phyloP scores from a whole-genome alignment of 805 yeast genomes.

The Torulaspora gathmanii region DNA sequence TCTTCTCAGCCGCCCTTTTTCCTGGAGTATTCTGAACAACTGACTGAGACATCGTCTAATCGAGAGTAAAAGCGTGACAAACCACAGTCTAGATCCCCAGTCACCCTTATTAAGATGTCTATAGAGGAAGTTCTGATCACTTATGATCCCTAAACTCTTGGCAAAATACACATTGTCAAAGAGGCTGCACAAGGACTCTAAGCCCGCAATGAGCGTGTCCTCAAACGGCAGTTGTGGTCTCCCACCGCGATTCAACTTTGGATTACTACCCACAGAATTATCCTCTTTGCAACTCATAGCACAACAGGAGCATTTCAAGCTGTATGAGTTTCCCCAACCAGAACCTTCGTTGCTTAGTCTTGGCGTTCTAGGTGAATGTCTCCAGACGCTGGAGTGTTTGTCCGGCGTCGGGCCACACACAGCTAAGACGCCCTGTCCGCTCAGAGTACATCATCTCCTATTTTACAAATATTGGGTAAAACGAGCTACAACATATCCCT shows the following conservation, averaged over 20 bases:
- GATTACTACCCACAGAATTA: neutral
- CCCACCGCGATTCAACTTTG: neutral
- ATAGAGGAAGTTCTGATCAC: constrained; percentile 25
- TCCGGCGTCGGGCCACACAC: too few relatives aligned
- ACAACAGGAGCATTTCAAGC: too few relatives aligned
- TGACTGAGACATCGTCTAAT: constrained; percentile 18
- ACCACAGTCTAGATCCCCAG: constrained; percentile 31
- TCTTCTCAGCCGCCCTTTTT: constrained; percentile 14
- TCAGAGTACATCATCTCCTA: too few relatives aligned
- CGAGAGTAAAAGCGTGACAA: constrained; percentile 25
- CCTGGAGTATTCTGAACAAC: constrained; percentile 10
- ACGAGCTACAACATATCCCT: too few relatives aligned
- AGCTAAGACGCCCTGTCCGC: too few relatives aligned
- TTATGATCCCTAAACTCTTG: constrained; percentile 28
- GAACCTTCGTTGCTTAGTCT: too few relatives aligned
- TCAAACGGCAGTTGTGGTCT: constrained; percentile 12
- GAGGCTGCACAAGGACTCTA: constrained; percentile 25
- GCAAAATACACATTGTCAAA: constrained; percentile 31
- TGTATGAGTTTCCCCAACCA: too few relatives aligned
- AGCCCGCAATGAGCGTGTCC: constrained; percentile 17
- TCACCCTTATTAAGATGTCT: constrained; percentile 26
- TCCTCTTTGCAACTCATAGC: neutral
- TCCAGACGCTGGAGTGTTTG: too few relatives aligned
- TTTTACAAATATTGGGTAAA: too few relatives aligned
- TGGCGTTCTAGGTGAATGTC: too few relatives aligned